Conservation (phyloP, 495 filamentous ascomycete species). For the Neurospora sp. region DNA sequence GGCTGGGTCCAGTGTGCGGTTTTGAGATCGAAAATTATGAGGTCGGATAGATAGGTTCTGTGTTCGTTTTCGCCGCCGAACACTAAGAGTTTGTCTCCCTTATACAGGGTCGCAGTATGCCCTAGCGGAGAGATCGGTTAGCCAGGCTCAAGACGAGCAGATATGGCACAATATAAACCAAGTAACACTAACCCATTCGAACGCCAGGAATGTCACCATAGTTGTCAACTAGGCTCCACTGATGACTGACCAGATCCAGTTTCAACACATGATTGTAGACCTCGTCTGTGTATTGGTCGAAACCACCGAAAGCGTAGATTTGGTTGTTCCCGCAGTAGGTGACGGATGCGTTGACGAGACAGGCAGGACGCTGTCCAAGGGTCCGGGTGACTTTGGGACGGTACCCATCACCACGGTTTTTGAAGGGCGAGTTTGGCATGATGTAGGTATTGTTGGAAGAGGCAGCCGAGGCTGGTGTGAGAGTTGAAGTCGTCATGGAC, state of each 20-base stretch:
- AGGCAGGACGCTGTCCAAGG: conserved; percentile 80
- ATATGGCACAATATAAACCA: not conserved
- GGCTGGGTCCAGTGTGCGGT: conserved; percentile 93
- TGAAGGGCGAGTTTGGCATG: conserved; percentile 71
- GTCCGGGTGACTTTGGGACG: conserved; percentile 71
- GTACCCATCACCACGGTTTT: conserved; percentile 58
- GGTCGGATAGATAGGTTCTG: conserved; percentile 84
- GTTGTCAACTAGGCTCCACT: conserved; percentile 95
- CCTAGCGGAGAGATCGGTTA: conserved; percentile 38
- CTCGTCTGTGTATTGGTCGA: conserved; percentile 97
- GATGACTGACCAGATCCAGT: conserved; percentile 72
- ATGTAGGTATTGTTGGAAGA: conserved; percentile 72
- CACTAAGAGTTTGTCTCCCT: conserved; percentile 86
- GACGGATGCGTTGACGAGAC: conserved; percentile 93
- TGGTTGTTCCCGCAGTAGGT: conserved; percentile 92
- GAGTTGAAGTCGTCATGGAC: conserved; percentile 14
- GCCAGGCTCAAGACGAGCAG: not conserved
- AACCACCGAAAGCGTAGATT: conserved; percentile 98
- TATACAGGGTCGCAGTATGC: conserved; percentile 90
- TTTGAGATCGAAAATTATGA: conserved; percentile 90
- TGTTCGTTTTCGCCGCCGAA: conserved; percentile 98
- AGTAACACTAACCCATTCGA: conserved; percentile 66
- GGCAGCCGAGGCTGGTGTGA: conserved; percentile 38
- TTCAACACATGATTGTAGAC: conserved; percentile 96
- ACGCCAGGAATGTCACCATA: conserved; percentile 98